Evolutionary conservation across 176 grass and related monocot species (phyloP).

Genomic region (Thinopyrum elongatum): DNA sequence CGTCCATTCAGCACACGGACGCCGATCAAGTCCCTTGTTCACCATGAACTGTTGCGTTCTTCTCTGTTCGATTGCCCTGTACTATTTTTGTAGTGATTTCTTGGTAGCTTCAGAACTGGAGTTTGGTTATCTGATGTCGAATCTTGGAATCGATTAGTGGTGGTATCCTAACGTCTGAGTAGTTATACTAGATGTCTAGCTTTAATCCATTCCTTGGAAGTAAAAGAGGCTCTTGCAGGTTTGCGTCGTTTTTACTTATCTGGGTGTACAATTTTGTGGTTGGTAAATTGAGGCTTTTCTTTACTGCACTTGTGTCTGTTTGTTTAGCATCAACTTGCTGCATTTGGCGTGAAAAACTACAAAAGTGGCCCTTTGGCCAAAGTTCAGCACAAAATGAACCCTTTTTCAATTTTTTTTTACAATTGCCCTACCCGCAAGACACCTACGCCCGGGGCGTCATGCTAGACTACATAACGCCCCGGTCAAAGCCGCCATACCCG

Average conservation of each 20-base stretch:
- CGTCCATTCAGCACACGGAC: constrained; percentile 31
- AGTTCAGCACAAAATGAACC: too few species aligned
- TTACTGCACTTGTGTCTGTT: neutral
- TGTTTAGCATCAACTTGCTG: neutral
- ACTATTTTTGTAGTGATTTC: neutral
- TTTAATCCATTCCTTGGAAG: neutral
- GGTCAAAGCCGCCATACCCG: too few species aligned
- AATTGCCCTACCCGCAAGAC: too few species aligned
- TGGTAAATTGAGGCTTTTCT: neutral
- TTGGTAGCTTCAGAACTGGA: neutral
- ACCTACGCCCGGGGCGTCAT: too few species aligned
- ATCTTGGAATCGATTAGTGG: neutral
- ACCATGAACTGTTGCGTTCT: constrained; percentile 23
- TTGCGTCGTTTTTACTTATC: neutral
- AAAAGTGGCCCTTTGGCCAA: too few species aligned
- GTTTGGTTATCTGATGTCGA: neutral
- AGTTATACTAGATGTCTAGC: neutral
- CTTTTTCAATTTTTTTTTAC: too few species aligned
- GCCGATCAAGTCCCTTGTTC: constrained; percentile 36
- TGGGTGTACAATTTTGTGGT: neutral
- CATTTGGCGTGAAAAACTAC: too few species aligned
- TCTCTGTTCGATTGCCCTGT: neutral
- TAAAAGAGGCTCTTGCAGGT: neutral
- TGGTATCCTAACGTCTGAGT: neutral
- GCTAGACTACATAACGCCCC: too few species aligned